Percentiles rank a stretch among this genome's conserved stretches.
Evolutionary conservation across 208 protist genomes (phyloP).

Genomic region (Leishmania aethiopica): DNA sequence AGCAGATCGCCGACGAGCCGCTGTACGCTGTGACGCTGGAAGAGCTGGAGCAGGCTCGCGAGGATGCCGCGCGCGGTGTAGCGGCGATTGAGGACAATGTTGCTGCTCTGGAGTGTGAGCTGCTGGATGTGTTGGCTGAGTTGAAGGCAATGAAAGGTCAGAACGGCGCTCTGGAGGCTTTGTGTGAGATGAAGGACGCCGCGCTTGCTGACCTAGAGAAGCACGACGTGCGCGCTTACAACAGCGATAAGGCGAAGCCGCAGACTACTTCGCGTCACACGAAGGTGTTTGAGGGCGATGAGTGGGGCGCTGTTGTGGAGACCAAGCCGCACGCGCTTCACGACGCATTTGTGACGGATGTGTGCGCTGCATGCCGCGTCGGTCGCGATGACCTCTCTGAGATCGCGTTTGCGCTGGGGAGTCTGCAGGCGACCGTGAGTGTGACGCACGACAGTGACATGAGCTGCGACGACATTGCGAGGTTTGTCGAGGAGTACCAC

Average conservation of each 20-base stretch:
- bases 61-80: slow-evolving; percentile 8
- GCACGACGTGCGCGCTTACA: slow-evolving; percentile 24
- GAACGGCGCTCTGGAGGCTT: slow-evolving; percentile 16
- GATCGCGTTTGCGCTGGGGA: slow-evolving; percentile 39
- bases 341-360: slow-evolving; percentile 40
- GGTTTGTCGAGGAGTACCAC: background rate
- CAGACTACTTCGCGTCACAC: background rate
- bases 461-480: background rate
- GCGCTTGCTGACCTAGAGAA: slow-evolving; percentile 21
- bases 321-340: slow-evolving; percentile 32
- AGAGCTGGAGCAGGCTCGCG: slow-evolving; percentile 8
- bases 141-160: slow-evolving; percentile 29
- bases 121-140: slow-evolving; percentile 28
- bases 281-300: slow-evolving; percentile 31
- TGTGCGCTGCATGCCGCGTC: slow-evolving; percentile 42
- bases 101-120: slow-evolving; percentile 23
- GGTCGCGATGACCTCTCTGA: slow-evolving; percentile 33
- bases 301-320: slow-evolving; percentile 18
- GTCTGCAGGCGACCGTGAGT: slow-evolving; percentile 31
- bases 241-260: slow-evolving; percentile 19
- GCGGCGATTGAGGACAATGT: background rate
- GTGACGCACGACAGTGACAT: slow-evolving; percentile 31
- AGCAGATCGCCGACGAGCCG: slow-evolving; percentile 20
- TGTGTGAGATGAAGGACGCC: slow-evolving; percentile 9
- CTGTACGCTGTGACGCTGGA: slow-evolving; percentile 29